Evolutionary conservation across 192 early-diverging fungal species (phyloP).

Genomic region (Linnemannia hyalina): DNA sequence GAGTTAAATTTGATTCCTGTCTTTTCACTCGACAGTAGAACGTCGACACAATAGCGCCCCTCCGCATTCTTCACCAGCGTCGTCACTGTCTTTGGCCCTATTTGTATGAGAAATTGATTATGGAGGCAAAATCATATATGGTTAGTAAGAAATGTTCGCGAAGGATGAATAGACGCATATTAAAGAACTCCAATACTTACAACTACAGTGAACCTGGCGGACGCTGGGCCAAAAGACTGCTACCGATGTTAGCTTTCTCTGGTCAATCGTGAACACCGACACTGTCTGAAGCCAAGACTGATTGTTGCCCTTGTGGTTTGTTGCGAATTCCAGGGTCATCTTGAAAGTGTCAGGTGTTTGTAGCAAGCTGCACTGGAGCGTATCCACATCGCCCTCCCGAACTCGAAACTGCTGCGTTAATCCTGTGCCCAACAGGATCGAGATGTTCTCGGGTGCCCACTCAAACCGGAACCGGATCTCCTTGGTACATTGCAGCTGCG

Average conservation of each 20-base stretch:
- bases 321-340: neutral
- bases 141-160: too few species aligned
- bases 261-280: neutral
- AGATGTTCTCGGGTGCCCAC: conserved; percentile 12
- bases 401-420: conserved; percentile 5
- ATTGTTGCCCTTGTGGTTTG: neutral
- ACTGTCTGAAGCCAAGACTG: neutral
- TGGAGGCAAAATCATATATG: neutral
- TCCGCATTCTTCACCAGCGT: neutral
- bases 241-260: neutral
- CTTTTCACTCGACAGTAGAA: neutral
- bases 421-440: conserved; percentile 10
- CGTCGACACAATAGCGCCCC: neutral
- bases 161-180: neutral
- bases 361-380: neutral
- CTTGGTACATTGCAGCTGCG: neutral
- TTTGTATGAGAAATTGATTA: neutral
- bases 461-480: conserved; percentile 17
- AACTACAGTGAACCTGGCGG: neutral
- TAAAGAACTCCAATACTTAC: neutral
- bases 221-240: neutral
- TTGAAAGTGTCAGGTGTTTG: neutral
- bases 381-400: conserved; percentile 27
- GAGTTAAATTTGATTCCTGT: neutral
- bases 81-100: neutral